Conservation (phyloP, 495 filamentous ascomycete genomes). For the Hypoxylon cercidicola region DNA sequence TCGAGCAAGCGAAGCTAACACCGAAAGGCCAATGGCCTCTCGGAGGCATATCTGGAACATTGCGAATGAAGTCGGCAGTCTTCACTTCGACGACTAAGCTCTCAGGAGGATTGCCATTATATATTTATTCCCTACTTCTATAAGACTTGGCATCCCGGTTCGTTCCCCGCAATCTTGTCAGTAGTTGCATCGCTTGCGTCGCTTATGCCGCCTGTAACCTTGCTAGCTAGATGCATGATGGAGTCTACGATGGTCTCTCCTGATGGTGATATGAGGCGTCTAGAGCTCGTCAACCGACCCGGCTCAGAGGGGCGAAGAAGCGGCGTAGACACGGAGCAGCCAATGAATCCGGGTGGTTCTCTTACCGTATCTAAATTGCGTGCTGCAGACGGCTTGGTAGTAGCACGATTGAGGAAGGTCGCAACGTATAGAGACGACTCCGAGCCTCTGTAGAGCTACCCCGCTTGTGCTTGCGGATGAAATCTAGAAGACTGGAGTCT, state of each 20-base stretch:
- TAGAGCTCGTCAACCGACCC: neutral
- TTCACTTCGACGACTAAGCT: neutral
- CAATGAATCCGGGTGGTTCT: neutral
- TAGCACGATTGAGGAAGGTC: conserved; percentile 32
- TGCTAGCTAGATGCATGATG: conserved; percentile 17
- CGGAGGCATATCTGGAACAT: conserved; percentile 20
- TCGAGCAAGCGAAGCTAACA: conserved; percentile 8
- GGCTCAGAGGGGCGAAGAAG: neutral
- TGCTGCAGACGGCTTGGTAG: neutral
- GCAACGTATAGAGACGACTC: conserved; percentile 6
- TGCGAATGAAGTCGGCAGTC: neutral
- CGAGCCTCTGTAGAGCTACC: conserved; percentile 16
- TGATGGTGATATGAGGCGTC: neutral
- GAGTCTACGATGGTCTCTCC: neutral
- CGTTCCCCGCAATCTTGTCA: conserved; percentile 25
- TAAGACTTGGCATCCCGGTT: conserved; percentile 18
- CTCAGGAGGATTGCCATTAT: conserved; percentile 3
- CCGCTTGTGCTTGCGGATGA: conserved; percentile 14
- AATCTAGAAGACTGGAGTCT: conserved; percentile 20
- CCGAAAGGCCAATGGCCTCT: conserved; percentile 22
- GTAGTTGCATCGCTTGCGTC: neutral
- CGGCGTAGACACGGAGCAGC: neutral
- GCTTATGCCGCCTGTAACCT: conserved; percentile 12
- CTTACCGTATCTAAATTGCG: conserved; percentile 10
- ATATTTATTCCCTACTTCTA: neutral